phyloP scores from a whole-genome alignment of 352 stramenopile genomes.

The Phytophthora aleatoria region DNA sequence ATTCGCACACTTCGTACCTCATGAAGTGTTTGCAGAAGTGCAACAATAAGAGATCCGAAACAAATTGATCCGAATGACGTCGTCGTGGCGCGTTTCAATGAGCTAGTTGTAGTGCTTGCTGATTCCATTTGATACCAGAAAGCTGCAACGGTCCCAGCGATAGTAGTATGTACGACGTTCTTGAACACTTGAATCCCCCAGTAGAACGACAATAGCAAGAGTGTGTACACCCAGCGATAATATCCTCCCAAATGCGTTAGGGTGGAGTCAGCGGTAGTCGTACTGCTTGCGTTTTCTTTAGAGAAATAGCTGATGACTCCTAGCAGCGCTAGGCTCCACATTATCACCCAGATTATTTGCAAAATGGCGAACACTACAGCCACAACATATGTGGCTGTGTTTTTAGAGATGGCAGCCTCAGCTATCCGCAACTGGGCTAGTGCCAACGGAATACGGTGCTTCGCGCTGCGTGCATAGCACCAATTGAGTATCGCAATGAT shows the following conservation, averaged over 20 bases:
- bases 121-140: conserved; percentile 94
- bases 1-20: conserved; percentile 27
- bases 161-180: conserved; percentile 91
- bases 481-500: conserved; percentile 59
- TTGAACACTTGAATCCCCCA: conserved; percentile 89
- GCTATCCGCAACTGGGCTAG: conserved; percentile 88
- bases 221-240: conserved; percentile 14
- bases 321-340: conserved; percentile 83
- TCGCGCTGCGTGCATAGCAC: conserved; percentile 76
- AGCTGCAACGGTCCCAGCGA: conserved; percentile 90
- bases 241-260: not conserved
- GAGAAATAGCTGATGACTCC: conserved; percentile 50
- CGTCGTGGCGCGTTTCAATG: conserved; percentile 77
- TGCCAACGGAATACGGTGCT: conserved; percentile 92
- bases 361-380: conserved; percentile 83
- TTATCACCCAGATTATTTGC: conserved; percentile 86
- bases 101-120: conserved; percentile 65
- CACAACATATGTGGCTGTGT: conserved; percentile 76
- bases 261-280: not conserved
- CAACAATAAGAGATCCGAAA: conserved; percentile 92
- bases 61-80: conserved; percentile 94
- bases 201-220: conserved; percentile 84
- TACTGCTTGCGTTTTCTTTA: not conserved
- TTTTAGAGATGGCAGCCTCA: conserved; percentile 84
- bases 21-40: conserved; percentile 87